Percentiles rank a stretch among this genome's conserved stretches.
phyloP scores from a whole-genome alignment of 768 basidiomycete species.

The Galerina sulciceps region DNA sequence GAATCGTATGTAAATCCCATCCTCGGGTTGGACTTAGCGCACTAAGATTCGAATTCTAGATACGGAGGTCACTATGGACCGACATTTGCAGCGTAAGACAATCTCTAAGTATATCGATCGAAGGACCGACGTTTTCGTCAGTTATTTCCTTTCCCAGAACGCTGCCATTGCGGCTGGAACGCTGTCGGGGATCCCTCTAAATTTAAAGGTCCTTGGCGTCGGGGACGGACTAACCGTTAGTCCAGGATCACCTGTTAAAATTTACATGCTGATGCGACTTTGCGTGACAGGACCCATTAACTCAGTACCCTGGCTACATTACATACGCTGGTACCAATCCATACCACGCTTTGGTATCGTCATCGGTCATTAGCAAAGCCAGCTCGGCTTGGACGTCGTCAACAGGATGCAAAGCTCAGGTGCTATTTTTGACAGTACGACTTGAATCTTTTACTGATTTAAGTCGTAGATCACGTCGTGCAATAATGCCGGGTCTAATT shows the following conservation, averaged over 20 bases:
- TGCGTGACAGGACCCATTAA: conserved; percentile 19
- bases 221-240: conserved; percentile 65
- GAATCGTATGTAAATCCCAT: conserved; percentile 47
- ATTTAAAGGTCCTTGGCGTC: conserved; percentile 65
- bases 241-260: background rate
- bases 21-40: background rate
- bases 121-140: conserved; percentile 17
- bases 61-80: conserved; percentile 78
- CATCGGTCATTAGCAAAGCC: conserved; percentile 42
- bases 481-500: conserved; percentile 49
- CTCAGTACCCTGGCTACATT: conserved; percentile 63
- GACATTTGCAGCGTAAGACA: conserved; percentile 56
- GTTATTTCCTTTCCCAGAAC: conserved; percentile 63
- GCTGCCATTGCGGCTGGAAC: conserved; percentile 53
- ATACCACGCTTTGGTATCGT: conserved; percentile 57
- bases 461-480: conserved; percentile 52
- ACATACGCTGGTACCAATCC: conserved; percentile 58
- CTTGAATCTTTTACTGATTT: background rate
- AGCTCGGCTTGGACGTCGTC: conserved; percentile 45
- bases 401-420: conserved; percentile 55
- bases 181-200: conserved; percentile 50
- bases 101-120: background rate
- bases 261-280: background rate
- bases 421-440: conserved; percentile 17
- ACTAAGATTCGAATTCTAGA: conserved; percentile 29